Base-by-base conservation (phyloP, 1,284 basidiomycete species). In the Leccinum proliferum region DNA sequence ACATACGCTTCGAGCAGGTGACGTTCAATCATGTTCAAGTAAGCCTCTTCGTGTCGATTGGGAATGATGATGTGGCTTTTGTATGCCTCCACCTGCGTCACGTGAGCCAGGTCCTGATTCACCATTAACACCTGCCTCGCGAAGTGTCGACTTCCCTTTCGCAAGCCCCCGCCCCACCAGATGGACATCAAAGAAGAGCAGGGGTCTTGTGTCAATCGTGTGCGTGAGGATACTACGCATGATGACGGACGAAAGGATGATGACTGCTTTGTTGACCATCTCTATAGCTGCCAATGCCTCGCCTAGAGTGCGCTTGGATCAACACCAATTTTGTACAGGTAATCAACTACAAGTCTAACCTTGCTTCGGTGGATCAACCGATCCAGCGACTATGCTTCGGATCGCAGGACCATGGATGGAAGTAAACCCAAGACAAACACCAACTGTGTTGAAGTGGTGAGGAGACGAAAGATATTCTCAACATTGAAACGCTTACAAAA, bases 351-450 rank as follows among this genome's bases (percentile, higher is more conserved):
- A 32, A 14, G 34, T 14, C 57, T 35, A 41, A 74, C 75, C 74
- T 70, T 77, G 75, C 18, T 70, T 68, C 0, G 70, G 61, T 7
- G 75, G 76, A 12, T 73, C 67, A 1, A 76, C 73, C 0, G 76
- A 74, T 11, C 72, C 69, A 15, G 63, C 70, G 3, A 69, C 70
- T 2, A 77, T 60, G 59, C 76, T 75, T 6, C 68, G 67, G 29
- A 69, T 15, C 12, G 68, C 65, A 14, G 75, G 75, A 4, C 1
- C 21, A 43, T 67, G 69, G 7, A 65, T 60, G 3, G 37, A 21
- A 5, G 61, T 18, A 25, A 70, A 58, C 12, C 76, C 75, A 35
- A 68, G 29, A 10, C 64, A 48, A 35, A 68, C 39, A 2, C 65
- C 73, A 34, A 65, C 65, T 68, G 15, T 18, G 18, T 60, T 3